Evolutionary conservation across 352 stramenopile species (phyloP).

Genomic region (Globisporangium cylindrosporum): DNA sequence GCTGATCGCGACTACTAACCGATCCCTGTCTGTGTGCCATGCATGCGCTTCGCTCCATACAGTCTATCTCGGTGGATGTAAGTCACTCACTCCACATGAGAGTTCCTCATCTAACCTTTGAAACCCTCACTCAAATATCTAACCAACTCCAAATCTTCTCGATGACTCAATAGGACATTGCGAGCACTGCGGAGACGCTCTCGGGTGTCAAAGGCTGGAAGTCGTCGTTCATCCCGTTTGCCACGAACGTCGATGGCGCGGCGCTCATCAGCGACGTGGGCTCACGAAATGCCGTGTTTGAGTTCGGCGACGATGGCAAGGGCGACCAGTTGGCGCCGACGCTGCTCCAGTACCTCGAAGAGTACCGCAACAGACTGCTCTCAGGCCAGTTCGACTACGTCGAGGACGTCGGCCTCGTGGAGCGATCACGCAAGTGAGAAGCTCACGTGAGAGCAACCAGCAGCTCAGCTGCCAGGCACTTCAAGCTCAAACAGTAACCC

Average conservation of each 20-base stretch:
- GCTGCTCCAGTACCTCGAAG: constrained; percentile 72
- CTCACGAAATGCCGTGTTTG: constrained; percentile 58
- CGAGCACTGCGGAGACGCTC: constrained; percentile 45
- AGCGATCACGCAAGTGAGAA: constrained; percentile 62
- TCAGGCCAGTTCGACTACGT: constrained; percentile 82
- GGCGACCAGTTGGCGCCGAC: constrained; percentile 44
- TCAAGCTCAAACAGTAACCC: not conserved
- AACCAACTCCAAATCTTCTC: not conserved
- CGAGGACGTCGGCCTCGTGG: constrained; percentile 76
- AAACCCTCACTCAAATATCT: no score
- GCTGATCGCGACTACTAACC: not conserved
- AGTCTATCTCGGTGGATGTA: constrained; percentile 65
- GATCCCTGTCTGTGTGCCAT: not conserved
- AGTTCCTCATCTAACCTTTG: no score
- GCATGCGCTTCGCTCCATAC: not conserved
- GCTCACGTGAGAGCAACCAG: not conserved
- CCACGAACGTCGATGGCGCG: constrained; percentile 61
- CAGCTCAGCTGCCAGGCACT: not conserved
- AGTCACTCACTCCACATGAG: not conserved
- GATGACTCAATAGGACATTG: constrained; percentile 41
- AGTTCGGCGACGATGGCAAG: constrained; percentile 66
- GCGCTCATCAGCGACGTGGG: constrained; percentile 56
- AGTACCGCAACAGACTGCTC: constrained; percentile 78
- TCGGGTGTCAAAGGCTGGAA: constrained; percentile 52
- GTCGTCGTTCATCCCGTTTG: constrained; percentile 65